Conservation (phyloP, 768 basidiomycete species). For the Coprinopsis marcescibilis region DNA sequence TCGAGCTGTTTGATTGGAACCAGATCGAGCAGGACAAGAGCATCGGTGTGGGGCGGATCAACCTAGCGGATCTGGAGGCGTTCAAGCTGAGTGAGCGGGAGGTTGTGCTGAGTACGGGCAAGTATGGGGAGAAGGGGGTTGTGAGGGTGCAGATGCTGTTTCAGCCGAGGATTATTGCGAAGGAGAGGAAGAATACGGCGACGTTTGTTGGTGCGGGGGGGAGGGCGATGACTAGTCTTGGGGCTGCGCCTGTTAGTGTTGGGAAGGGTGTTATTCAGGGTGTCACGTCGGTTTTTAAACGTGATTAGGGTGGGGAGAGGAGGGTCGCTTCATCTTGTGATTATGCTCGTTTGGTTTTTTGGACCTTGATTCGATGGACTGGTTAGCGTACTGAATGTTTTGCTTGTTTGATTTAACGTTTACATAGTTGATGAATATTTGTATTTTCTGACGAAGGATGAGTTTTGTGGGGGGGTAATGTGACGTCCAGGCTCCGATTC, state of each 20-base stretch:
- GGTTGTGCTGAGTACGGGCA: slow-evolving; percentile 51
- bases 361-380: too few relatives aligned
- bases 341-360: too few relatives aligned
- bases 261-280: slow-evolving; percentile 62
- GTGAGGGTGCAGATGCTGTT: slow-evolving; percentile 73
- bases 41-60: slow-evolving; percentile 68
- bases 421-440: too few relatives aligned
- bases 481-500: too few relatives aligned
- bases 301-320: slow-evolving; percentile 29
- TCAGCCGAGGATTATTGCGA: slow-evolving; percentile 84
- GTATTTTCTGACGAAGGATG: too few relatives aligned
- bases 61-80: slow-evolving; percentile 71
- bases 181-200: slow-evolving; percentile 78
- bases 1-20: slow-evolving; percentile 92
- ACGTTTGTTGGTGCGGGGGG: slow-evolving; percentile 78
- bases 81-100: slow-evolving; percentile 59
- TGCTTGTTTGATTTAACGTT: too few relatives aligned
- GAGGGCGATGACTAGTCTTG: slow-evolving; percentile 83
- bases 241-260: slow-evolving; percentile 67
- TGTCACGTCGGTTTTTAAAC: slow-evolving; percentile 52
- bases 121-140: slow-evolving; percentile 72
- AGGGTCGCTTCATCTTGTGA: too few relatives aligned
- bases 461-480: too few relatives aligned
- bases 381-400: too few relatives aligned
- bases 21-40: slow-evolving; percentile 81